These are phyloP conservation scores for Penicillium psychrosexuale DNA, from an alignment of 2,329 filamentous ascomycete species.

Conservation along the genomic window DNA sequence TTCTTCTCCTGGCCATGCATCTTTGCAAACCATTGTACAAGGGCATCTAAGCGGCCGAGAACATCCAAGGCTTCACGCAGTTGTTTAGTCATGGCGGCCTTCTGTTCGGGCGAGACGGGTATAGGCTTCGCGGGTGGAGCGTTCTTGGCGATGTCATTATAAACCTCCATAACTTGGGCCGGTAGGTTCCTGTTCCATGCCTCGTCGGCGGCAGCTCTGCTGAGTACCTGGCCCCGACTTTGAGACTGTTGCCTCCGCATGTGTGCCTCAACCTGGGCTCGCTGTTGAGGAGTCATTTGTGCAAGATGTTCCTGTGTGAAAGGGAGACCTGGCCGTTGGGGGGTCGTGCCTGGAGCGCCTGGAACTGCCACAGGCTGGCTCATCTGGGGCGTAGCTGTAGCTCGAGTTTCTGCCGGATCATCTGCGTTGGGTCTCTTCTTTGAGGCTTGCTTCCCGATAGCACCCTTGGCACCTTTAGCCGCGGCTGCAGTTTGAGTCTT, in stretches of 20 bases:
- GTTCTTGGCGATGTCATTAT: slow-evolving; percentile 37
- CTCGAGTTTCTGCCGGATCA: slow-evolving; percentile 45
- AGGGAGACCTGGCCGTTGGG: slow-evolving; percentile 21
- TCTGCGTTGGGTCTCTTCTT: slow-evolving; percentile 48
- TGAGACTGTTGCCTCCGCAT: slow-evolving; percentile 37
- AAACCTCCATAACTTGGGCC: slow-evolving; percentile 39
- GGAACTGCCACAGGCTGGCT: slow-evolving; percentile 22
- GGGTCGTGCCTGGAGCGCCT: slow-evolving; percentile 17
- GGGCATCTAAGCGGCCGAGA: slow-evolving; percentile 42
- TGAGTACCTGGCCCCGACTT: slow-evolving; percentile 29
- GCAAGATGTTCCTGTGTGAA: slow-evolving; percentile 38
- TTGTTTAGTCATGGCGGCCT: slow-evolving; percentile 39
- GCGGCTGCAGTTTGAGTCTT: slow-evolving; percentile 30
- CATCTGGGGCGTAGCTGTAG: slow-evolving; percentile 34
- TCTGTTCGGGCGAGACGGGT: slow-evolving; percentile 39
- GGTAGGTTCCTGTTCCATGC: slow-evolving; percentile 39
- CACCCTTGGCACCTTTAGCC: slow-evolving; percentile 27
- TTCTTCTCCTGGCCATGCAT: slow-evolving; percentile 41
- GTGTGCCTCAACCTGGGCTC: slow-evolving; percentile 36
- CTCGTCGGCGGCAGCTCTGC: slow-evolving; percentile 36
- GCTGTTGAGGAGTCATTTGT: slow-evolving; percentile 43
- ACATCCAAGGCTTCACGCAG: slow-evolving; percentile 42
- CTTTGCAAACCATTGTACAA: slow-evolving; percentile 41
- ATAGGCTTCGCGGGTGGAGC: slow-evolving; percentile 32
- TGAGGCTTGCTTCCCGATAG: slow-evolving; percentile 32